Conservation (phyloP, 2,329 filamentous ascomycete species). For the Trichophaea hybrida region DNA sequence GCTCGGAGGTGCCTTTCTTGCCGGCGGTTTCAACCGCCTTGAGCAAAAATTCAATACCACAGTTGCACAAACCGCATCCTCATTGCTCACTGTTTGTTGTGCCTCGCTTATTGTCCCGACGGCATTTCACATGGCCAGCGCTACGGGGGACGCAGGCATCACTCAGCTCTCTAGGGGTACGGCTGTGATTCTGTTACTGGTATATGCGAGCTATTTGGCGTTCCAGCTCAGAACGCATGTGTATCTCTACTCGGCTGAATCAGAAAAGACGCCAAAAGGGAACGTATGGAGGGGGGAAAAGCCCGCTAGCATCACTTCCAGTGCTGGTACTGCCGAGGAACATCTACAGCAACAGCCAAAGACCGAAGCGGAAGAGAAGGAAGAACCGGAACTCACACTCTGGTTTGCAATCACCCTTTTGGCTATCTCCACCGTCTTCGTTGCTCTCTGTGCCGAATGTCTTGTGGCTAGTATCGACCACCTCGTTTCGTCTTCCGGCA, state of each 20-base stretch:
- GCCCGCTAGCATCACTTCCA: background rate
- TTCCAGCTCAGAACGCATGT: constrained; percentile 85
- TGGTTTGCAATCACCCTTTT: constrained; percentile 59
- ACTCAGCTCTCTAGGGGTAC: constrained; percentile 56
- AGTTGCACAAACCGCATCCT: constrained; percentile 78
- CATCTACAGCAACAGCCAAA: background rate
- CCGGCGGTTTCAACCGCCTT: constrained; percentile 23
- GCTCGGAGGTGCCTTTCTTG: constrained; percentile 37
- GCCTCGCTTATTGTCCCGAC: constrained; percentile 78
- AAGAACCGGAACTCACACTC: constrained; percentile 60
- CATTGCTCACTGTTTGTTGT: constrained; percentile 63
- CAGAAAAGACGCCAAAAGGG: constrained; percentile 42
- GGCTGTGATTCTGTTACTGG: constrained; percentile 63
- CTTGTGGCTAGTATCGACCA: constrained; percentile 42
- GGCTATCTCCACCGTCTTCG: constrained; percentile 56
- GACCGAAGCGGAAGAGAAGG: constrained; percentile 43
- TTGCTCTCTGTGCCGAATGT: constrained; percentile 56
- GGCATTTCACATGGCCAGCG: constrained; percentile 50
- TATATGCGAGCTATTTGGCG: constrained; percentile 70
- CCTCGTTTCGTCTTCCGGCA: constrained; percentile 38
- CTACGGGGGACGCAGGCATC: constrained; percentile 37
- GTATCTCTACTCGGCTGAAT: constrained; percentile 63
- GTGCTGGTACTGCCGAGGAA: background rate
- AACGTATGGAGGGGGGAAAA: constrained; percentile 31
- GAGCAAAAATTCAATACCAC: constrained; percentile 77